Evolutionary conservation across 106 monocot genomes (phyloP).

Genomic region (Allium sativum): DNA sequence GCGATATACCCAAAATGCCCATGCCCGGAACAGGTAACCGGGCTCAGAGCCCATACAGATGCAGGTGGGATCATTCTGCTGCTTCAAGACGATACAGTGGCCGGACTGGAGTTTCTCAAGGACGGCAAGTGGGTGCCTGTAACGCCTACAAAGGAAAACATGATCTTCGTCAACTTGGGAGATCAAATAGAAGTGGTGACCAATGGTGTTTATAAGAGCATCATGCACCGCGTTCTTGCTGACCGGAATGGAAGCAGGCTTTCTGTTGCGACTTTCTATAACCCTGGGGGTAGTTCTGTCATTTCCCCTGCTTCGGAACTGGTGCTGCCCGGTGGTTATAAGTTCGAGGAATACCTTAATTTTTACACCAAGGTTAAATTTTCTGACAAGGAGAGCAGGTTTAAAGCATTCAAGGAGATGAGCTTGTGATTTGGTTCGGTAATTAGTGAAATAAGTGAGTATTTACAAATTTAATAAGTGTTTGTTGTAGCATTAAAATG

Average conservation of each 20-base stretch:
- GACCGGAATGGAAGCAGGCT: slow-evolving; percentile 40
- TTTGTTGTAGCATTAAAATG: too few relatives aligned
- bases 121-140: slow-evolving; percentile 42
- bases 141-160: slow-evolving; percentile 28
- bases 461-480: too few relatives aligned
- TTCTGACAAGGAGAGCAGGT: slow-evolving; percentile 34
- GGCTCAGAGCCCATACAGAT: slow-evolving; percentile 70
- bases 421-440: neutral
- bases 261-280: slow-evolving; percentile 74
- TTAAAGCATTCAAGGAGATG: slow-evolving; percentile 30
- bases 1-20: slow-evolving; percentile 58
- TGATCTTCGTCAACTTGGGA: slow-evolving; percentile 59
- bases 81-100: slow-evolving; percentile 44
- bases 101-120: slow-evolving; percentile 53
- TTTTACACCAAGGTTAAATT: slow-evolving; percentile 48
- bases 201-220: slow-evolving; percentile 64
- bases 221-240: slow-evolving; percentile 39
- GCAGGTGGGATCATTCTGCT: slow-evolving; percentile 67
- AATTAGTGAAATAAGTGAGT: too few relatives aligned
- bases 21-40: slow-evolving; percentile 39
- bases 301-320: slow-evolving; percentile 43
- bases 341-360: slow-evolving; percentile 57
- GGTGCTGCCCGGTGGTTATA: slow-evolving; percentile 39
- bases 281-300: slow-evolving; percentile 42
- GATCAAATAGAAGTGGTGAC: slow-evolving; percentile 71